Conservation (phyloP, 495 filamentous ascomycete genomes). For the Penicilliopsis zonata region DNA sequence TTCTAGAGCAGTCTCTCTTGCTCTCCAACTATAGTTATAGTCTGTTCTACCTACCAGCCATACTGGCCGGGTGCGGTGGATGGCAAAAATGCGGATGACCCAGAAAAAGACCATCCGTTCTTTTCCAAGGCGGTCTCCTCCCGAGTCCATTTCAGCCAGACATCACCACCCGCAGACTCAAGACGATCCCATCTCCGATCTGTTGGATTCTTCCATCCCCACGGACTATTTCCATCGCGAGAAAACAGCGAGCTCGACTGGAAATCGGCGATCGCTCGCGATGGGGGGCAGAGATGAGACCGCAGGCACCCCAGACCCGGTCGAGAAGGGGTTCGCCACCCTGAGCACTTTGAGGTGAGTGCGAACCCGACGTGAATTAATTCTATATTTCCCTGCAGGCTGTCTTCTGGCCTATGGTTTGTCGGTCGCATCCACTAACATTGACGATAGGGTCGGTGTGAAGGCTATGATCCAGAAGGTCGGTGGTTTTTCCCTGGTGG, state of each 20-base stretch:
- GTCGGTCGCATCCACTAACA: slow-evolving; percentile 36
- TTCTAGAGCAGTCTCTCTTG: too few relatives aligned
- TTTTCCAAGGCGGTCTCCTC: not conserved
- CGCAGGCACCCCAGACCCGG: slow-evolving; percentile 45
- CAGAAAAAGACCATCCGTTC: not conserved
- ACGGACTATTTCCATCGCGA: slow-evolving; percentile 15
- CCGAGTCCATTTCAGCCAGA: not conserved
- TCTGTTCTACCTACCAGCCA: too few relatives aligned
- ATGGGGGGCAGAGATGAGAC: slow-evolving; percentile 42
- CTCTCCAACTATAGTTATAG: too few relatives aligned
- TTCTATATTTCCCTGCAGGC: too few relatives aligned
- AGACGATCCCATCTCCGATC: too few relatives aligned
- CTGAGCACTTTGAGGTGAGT: slow-evolving; percentile 62
- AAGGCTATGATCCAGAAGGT: slow-evolving; percentile 65
- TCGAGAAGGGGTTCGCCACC: slow-evolving; percentile 70
- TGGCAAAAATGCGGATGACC: not conserved
- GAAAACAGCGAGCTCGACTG: not conserved
- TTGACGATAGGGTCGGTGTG: slow-evolving; percentile 49
- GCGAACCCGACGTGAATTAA: too few relatives aligned
- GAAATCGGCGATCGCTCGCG: slow-evolving; percentile 6
- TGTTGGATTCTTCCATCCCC: slow-evolving; percentile 11
- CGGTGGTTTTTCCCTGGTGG: slow-evolving; percentile 8
- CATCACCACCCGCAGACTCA: not conserved
- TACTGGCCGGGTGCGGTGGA: slow-evolving; percentile 1
- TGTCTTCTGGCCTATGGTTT: slow-evolving; percentile 15